Base-by-base conservation (phyloP, 495 filamentous ascomycete genomes). In the Penicillium cinerascens region DNA sequence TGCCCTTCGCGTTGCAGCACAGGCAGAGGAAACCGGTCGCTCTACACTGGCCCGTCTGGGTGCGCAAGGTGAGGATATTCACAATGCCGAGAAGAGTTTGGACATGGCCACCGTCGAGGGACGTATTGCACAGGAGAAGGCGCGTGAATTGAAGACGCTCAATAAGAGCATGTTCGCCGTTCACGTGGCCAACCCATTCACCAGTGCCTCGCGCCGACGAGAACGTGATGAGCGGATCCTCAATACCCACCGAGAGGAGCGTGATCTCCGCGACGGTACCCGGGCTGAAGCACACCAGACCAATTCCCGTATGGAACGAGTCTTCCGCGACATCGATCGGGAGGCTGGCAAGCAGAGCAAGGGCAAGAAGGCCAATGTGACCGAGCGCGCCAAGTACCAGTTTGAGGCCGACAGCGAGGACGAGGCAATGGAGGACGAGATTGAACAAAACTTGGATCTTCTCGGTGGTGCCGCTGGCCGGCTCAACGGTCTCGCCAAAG, bases 111-210 rank as follows among this genome's bases (percentile, higher is more conserved):
- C 78, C 4, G 81, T 79, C 35, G 83, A 90, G 56, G 88, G 85
- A 50, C 77, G 79, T 13, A 63, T 85, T n/a, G 89, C 89, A 0
- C 84, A 87, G 46, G 86, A 87, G 49, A 89, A 86, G 59, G 82
- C 88, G 3, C 77, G 76, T 39, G 89, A 95, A 56, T 68, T 95
- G 13, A 90, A 89, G 70, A 84, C 77, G 0, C 72, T 86, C 7
- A 95, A 92, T 60, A 78, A 84, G 56, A 87, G 82, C 70, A 92
- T 95, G 90, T 92, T 93, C 54, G 85, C 86, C 2, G 77, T 89
- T 17, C 85, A 89, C 52, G 81, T 90, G 13, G 77, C 73, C 16
- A 92, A 91, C 56, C 87, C 87, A 0, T 87, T 91, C 56, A 89
- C 84, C 2, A 75, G 73, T 35, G 73, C 76, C 17, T 72, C 72